Percentiles rank a stretch among this genome's conserved stretches.
Evolutionary conservation across 805 yeast genomes (phyloP).

Genomic region (Kuraishia hungarica): DNA sequence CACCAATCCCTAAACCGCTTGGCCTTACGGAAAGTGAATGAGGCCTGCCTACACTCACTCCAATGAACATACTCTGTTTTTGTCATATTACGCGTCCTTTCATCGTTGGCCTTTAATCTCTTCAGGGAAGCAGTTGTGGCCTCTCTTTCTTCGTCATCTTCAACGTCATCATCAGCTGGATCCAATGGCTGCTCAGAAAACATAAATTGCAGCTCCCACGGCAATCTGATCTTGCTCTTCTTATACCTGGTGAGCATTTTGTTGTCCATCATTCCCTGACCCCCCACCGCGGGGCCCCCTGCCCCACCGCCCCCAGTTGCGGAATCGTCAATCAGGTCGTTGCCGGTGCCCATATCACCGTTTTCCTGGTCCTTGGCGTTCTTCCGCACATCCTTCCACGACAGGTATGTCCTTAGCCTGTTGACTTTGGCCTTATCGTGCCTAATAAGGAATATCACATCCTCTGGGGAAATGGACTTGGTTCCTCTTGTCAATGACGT

Average conservation of each 20-base stretch:
- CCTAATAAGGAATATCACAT: constrained; percentile 83
- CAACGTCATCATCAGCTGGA: constrained; percentile 52
- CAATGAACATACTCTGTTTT: constrained; percentile 96
- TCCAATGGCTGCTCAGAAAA: constrained; percentile 84
- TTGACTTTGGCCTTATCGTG: constrained; percentile 94
- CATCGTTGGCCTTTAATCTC: constrained; percentile 87
- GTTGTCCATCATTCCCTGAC: constrained; percentile 29
- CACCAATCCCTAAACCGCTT: constrained; percentile 97
- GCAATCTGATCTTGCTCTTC: constrained; percentile 73
- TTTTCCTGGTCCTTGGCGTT: constrained; percentile 51
- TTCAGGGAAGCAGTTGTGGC: constrained; percentile 85
- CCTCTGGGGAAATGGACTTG: constrained; percentile 82
- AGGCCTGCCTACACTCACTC: constrained; percentile 97
- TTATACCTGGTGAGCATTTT: constrained; percentile 48
- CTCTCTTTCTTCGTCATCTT: constrained; percentile 85
- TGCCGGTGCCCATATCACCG: constrained; percentile 34
- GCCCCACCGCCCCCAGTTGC: constrained; percentile 30
- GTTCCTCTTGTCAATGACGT: constrained; percentile 78
- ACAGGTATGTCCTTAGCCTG: constrained; percentile 78
- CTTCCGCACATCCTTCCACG: constrained; percentile 96
- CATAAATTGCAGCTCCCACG: constrained; percentile 95
- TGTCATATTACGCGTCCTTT: constrained; percentile 88
- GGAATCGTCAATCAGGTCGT: constrained; percentile 22
- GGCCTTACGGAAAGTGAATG: constrained; percentile 91
- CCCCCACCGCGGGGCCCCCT: constrained; percentile 32